These are phyloP conservation scores for Dalbergia cultrata DNA, from an alignment of 306 rosid genomes.

Conservation along the genomic window DNA sequence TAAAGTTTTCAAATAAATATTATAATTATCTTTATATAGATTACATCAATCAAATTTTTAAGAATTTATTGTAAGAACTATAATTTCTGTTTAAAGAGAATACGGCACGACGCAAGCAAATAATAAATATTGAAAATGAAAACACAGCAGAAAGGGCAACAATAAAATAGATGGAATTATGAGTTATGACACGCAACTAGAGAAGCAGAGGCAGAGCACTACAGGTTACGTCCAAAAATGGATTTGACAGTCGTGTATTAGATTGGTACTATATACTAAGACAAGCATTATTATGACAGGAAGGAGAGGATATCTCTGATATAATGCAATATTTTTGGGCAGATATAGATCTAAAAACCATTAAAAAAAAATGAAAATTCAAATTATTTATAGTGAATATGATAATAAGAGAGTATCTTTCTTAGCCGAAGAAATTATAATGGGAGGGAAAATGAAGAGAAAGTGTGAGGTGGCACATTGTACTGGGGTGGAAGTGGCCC, in stretches of 20 bases:
- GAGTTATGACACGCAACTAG: neutral
- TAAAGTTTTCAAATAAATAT: neutral
- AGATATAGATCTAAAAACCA: neutral
- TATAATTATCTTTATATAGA: neutral
- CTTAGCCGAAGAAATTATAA: neutral
- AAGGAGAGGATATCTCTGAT: constrained; percentile 36
- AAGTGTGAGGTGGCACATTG: constrained; percentile 54
- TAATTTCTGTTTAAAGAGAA: neutral
- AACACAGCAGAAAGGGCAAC: neutral
- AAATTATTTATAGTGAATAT: too few relatives aligned
- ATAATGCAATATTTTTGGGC: neutral
- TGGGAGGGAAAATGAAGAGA: neutral
- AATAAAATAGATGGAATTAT: neutral
- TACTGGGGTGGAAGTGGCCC: constrained; percentile 50
- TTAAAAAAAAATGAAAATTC: neutral
- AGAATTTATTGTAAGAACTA: neutral
- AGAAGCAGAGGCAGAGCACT: constrained; percentile 1
- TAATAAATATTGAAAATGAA: constrained; percentile 1
- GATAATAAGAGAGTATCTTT: neutral
- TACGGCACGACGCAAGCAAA: constrained; percentile 1
- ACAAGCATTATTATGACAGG: neutral
- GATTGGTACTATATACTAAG: neutral
- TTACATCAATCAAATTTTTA: constrained; percentile 3
- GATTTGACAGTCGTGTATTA: neutral
- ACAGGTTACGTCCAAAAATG: constrained; percentile 43